These are phyloP conservation scores for Papiliotrema laurentii DNA, from an alignment of 1,284 basidiomycete species.

Conservation along the genomic window DNA sequence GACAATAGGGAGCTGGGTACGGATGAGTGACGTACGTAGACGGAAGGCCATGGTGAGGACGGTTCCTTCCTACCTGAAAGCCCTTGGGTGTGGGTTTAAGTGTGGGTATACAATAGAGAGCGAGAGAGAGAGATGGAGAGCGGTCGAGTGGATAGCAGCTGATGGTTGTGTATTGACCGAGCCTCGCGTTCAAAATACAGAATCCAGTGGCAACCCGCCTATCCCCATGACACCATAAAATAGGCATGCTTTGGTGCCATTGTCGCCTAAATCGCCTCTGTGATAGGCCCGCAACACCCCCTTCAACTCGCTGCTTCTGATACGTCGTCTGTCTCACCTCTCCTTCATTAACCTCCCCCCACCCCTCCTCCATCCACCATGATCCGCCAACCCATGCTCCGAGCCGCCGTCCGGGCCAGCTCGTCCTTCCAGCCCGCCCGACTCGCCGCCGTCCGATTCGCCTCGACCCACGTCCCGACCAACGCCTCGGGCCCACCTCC, in stretches of 20 bases:
- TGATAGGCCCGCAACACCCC: conserved; percentile 1
- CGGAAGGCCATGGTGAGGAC: no score
- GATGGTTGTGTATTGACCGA: no score
- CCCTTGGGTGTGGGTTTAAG: no score
- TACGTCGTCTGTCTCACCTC: not conserved
- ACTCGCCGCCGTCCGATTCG: conserved; percentile 7
- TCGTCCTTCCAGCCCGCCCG: conserved; percentile 1
- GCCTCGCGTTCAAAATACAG: no score
- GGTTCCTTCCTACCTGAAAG: no score
- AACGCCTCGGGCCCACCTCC: conserved; percentile 13
- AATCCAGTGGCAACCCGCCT: no score
- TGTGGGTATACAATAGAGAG: no score
- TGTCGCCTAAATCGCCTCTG: not conserved
- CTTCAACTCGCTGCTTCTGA: conserved; percentile 1
- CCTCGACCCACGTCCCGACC: conserved; percentile 13
- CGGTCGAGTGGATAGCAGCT: no score
- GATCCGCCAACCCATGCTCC: conserved; percentile 26
- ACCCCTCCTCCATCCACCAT: conserved; percentile 11
- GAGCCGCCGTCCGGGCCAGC: conserved; percentile 9
- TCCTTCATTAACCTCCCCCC: not conserved
- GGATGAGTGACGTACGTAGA: conserved; percentile 13
- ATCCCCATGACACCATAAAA: no score
- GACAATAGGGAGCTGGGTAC: not conserved
- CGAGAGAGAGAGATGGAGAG: no score
- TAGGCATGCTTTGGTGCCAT: no score